phyloP scores from a whole-genome alignment of 768 basidiomycete species.

The Russula sp. region DNA sequence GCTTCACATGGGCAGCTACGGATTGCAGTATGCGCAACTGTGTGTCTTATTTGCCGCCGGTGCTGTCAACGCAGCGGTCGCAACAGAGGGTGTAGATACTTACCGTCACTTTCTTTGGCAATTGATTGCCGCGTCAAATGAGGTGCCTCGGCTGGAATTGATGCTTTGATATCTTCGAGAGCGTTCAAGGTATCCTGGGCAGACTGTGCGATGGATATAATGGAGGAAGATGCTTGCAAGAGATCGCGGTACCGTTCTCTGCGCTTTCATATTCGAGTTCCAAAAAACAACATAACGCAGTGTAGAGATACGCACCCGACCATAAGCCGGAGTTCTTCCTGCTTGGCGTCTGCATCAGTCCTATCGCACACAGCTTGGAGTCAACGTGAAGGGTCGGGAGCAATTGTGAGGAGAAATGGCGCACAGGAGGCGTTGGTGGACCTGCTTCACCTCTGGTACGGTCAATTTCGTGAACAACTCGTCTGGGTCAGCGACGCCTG shows the following conservation, averaged over 20 bases:
- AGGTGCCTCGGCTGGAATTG: constrained; percentile 33
- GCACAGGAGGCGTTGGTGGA: constrained; percentile 65
- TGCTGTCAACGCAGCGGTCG: neutral
- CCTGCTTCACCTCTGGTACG: constrained; percentile 60
- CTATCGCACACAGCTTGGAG: constrained; percentile 9
- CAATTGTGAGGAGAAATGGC: constrained; percentile 5
- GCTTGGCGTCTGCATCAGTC: constrained; percentile 74
- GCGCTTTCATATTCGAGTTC: constrained; percentile 45
- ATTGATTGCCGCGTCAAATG: constrained; percentile 3
- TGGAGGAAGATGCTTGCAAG: constrained; percentile 78
- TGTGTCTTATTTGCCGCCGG: constrained; percentile 38
- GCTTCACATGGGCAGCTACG: constrained; percentile 81
- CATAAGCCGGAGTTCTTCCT: constrained; percentile 83
- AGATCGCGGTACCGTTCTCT: constrained; percentile 89
- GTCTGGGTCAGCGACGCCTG: constrained; percentile 48
- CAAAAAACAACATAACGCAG: constrained; percentile 12
- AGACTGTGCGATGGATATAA: constrained; percentile 66
- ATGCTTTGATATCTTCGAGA: constrained; percentile 51
- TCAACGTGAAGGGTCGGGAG: neutral
- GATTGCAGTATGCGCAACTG: constrained; percentile 63
- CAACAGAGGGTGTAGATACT: neutral
- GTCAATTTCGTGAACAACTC: constrained; percentile 65
- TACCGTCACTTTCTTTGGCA: constrained; percentile 19
- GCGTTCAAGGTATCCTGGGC: constrained; percentile 57
- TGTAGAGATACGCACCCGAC: constrained; percentile 65